A percentile compares a stretch with the other conserved stretches of the same genome.
phyloP scores from a whole-genome alignment of 2,329 filamentous ascomycete species.

The Pseudomassariella vexata region DNA sequence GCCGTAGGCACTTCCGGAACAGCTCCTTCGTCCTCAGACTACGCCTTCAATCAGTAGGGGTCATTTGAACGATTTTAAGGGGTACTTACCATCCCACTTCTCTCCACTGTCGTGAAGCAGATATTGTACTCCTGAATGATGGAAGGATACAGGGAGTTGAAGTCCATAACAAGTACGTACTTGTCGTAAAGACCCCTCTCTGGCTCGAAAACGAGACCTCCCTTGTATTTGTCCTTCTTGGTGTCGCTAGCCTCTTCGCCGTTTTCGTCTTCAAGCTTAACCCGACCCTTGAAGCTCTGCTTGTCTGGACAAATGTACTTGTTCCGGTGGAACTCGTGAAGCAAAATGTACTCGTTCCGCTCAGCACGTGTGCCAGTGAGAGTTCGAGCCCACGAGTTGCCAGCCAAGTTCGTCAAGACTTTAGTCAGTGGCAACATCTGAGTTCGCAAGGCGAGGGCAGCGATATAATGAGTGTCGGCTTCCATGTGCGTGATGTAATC shows the following conservation, averaged over 20 bases:
- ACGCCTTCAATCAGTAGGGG: conserved; percentile 24
- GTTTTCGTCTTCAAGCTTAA: conserved; percentile 65
- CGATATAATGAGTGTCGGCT: conserved; percentile 92
- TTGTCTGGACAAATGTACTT: conserved; percentile 99
- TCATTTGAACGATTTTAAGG: neutral
- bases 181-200: conserved; percentile 98
- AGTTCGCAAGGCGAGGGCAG: conserved; percentile 79
- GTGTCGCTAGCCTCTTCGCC: conserved; percentile 62
- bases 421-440: conserved; percentile 94
- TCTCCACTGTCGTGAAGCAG: conserved; percentile 95
- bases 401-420: conserved; percentile 90
- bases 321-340: conserved; percentile 93
- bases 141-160: conserved; percentile 96
- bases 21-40: conserved; percentile 75
- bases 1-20: conserved; percentile 81
- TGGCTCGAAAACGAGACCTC: conserved; percentile 95
- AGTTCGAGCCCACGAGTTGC: conserved; percentile 96
- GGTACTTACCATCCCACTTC: conserved; percentile 59
- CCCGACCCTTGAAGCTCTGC: conserved; percentile 69
- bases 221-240: conserved; percentile 99
- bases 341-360: conserved; percentile 97
- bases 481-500: conserved; percentile 94
- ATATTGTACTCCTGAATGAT: conserved; percentile 99
- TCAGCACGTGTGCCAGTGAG: conserved; percentile 93
- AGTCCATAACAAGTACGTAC: conserved; percentile 98